Percentiles rank a stretch among this genome's conserved stretches.
These are phyloP conservation scores for Apiospora malaysiana DNA, from an alignment of 2,329 filamentous ascomycete genomes.

Conservation along the genomic window DNA sequence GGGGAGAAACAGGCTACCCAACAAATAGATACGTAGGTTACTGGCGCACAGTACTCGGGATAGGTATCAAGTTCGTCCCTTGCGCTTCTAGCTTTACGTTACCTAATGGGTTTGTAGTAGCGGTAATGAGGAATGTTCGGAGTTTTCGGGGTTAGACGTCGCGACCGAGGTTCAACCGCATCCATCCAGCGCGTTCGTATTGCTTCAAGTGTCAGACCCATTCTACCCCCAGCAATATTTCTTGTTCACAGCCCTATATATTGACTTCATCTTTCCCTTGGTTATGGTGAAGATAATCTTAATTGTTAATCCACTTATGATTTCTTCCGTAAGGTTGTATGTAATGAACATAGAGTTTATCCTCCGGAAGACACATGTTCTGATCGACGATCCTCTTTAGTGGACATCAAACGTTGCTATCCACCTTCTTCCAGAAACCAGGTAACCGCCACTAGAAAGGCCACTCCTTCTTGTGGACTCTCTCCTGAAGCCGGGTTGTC, in stretches of 20 bases:
- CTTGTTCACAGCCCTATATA: neutral
- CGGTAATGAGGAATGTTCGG: neutral
- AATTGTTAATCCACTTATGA: neutral
- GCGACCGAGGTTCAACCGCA: neutral
- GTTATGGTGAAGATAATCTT: neutral
- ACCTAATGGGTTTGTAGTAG: neutral
- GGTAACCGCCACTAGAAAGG: too few species aligned
- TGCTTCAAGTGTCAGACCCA: neutral
- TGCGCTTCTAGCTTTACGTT: neutral
- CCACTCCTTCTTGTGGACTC: too few species aligned
- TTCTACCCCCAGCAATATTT: neutral
- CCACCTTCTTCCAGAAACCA: too few species aligned
- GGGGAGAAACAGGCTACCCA: neutral
- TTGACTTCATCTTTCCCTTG: neutral
- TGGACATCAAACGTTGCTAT: too few species aligned
- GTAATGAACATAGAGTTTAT: too few species aligned
- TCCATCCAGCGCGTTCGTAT: neutral
- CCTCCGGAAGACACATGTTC: too few species aligned
- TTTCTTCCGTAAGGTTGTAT: too few species aligned
- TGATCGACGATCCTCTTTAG: too few species aligned
- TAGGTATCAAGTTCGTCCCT: neutral
- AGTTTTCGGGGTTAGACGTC: constrained; percentile 2
- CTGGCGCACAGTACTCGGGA: neutral
- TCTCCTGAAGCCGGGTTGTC: too few species aligned
- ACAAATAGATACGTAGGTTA: neutral